Percentiles rank a stretch among this genome's conserved stretches.
phyloP scores from a whole-genome alignment of 2,329 filamentous ascomycete species.

The Penicillium sclerotigenum region DNA sequence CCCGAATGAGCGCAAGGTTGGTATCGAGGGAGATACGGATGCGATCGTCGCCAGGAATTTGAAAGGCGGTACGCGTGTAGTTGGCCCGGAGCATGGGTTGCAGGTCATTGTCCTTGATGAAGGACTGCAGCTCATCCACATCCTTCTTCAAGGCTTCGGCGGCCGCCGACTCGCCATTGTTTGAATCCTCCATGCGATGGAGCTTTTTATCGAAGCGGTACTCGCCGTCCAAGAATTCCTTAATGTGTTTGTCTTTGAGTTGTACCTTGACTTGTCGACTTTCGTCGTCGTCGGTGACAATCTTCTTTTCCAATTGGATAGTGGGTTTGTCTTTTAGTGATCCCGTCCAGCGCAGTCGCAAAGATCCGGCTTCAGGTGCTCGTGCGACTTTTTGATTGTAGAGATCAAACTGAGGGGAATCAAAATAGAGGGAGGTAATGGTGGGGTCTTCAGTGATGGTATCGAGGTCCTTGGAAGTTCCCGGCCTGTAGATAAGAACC shows the following conservation, averaged over 20 bases:
- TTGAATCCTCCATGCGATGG: conserved; percentile 75
- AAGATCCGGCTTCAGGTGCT: conserved; percentile 70
- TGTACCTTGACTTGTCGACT: conserved; percentile 76
- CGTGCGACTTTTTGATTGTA: conserved; percentile 83
- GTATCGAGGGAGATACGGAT: conserved; percentile 93
- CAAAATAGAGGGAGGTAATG: conserved; percentile 94
- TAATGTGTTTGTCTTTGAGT: conserved; percentile 93
- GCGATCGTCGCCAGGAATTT: conserved; percentile 87
- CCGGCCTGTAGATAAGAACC: conserved; percentile 87
- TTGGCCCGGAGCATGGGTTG: conserved; percentile 86
- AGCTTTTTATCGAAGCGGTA: conserved; percentile 91
- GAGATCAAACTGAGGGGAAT: conserved; percentile 78
- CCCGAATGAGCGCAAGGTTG: conserved; percentile 79
- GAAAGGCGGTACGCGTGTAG: conserved; percentile 91
- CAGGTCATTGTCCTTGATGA: conserved; percentile 72
- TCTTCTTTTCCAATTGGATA: conserved; percentile 86
- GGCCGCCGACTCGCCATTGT: conserved; percentile 64
- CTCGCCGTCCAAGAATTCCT: conserved; percentile 78
- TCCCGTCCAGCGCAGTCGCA: conserved; percentile 89
- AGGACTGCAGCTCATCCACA: conserved; percentile 72
- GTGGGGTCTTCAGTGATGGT: conserved; percentile 75
- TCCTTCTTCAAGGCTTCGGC: conserved; percentile 68
- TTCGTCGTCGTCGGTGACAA: conserved; percentile 68
- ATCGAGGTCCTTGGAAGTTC: conserved; percentile 76
- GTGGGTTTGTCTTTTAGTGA: conserved; percentile 74